These are phyloP conservation scores for Plasmodium ovale DNA, from an alignment of 169 alveolate genomes.

Conservation along the genomic window DNA sequence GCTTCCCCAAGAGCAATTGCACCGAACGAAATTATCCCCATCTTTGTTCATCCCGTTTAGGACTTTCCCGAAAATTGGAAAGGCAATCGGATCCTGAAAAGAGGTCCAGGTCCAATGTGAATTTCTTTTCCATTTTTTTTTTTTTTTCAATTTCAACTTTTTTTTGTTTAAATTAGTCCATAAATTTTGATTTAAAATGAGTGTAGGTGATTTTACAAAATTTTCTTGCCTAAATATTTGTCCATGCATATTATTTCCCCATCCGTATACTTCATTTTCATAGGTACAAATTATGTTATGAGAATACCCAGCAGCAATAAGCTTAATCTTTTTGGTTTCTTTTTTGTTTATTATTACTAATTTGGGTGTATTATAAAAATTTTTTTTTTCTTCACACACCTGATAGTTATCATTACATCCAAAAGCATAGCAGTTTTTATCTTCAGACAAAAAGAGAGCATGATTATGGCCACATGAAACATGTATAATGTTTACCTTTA, in stretches of 20 bases:
- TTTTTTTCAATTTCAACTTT: background rate
- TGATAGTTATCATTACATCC: constrained; percentile 53
- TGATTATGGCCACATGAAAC: constrained; percentile 65
- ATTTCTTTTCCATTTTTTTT: background rate
- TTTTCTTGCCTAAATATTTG: background rate
- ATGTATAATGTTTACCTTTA: constrained; percentile 17
- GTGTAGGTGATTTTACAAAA: constrained; percentile 41
- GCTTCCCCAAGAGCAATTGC: too few species aligned
- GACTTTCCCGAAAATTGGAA: background rate
- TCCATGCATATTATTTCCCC: constrained; percentile 63
- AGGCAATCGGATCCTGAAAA: too few species aligned
- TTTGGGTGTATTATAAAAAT: constrained; percentile 17
- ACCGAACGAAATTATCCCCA: too few species aligned
- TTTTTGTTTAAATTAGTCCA: constrained; percentile 14
- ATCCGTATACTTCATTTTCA: constrained; percentile 49
- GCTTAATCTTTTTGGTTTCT: constrained; percentile 24
- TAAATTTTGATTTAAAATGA: constrained; percentile 19
- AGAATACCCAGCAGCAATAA: constrained; percentile 59
- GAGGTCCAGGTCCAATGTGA: too few species aligned
- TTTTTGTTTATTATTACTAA: constrained; percentile 3
- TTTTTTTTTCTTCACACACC: constrained; percentile 10
- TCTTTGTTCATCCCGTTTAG: background rate
- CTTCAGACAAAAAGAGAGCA: constrained; percentile 36
- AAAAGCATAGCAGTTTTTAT: constrained; percentile 64
- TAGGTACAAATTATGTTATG: constrained; percentile 65